phyloP scores from a whole-genome alignment of 2,329 filamentous ascomycete genomes.

The Neocatenulostroma microsporum region DNA sequence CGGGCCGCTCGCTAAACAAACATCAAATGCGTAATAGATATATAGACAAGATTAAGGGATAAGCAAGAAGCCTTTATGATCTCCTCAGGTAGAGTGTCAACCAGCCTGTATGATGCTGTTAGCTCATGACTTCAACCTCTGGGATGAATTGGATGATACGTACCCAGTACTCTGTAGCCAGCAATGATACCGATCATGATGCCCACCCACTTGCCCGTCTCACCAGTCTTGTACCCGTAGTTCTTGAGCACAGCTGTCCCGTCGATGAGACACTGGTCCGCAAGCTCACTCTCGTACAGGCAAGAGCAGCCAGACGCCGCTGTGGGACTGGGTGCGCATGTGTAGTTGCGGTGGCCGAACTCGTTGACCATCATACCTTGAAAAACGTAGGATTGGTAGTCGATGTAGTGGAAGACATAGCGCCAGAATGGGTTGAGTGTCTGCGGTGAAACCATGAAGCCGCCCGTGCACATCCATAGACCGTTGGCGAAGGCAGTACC shows the following conservation, averaged over 20 bases:
- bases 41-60: no score
- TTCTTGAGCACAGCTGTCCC: conserved; percentile 61
- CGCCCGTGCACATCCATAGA: conserved; percentile 79
- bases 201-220: conserved; percentile 61
- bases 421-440: conserved; percentile 76
- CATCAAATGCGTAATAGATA: no score
- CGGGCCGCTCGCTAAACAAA: no score
- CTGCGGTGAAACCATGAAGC: conserved; percentile 67
- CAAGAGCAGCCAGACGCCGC: conserved; percentile 50
- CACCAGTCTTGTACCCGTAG: conserved; percentile 61
- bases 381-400: conserved; percentile 81
- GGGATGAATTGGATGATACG: neutral
- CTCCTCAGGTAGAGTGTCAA: conserved; percentile 5
- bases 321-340: conserved; percentile 42
- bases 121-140: no score
- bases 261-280: conserved; percentile 58
- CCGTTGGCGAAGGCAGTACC: conserved; percentile 80
- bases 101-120: no score
- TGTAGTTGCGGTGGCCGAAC: conserved; percentile 57
- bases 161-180: conserved; percentile 60
- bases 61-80: neutral
- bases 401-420: conserved; percentile 82
- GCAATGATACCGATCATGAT: conserved; percentile 70
- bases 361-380: conserved; percentile 93
- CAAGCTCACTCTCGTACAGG: conserved; percentile 60